Evolutionary conservation across 352 stramenopile species (phyloP).

Genomic region (Pythium periplocum): DNA sequence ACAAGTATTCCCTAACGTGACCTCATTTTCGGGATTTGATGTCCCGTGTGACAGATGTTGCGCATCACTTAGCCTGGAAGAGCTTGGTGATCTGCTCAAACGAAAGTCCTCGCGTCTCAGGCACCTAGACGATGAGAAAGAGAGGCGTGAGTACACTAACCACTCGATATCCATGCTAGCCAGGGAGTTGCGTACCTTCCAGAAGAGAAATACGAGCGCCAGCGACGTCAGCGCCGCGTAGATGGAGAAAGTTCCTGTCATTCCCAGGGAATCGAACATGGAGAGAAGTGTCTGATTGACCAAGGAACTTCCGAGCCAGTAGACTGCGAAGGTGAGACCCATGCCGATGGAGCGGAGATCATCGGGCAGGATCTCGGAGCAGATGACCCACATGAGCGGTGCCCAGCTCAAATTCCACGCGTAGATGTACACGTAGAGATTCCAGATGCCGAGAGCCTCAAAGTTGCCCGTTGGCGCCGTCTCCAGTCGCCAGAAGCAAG

Average conservation of each 20-base stretch:
- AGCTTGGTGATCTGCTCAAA: conserved; percentile 62
- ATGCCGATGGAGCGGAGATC: conserved; percentile 71
- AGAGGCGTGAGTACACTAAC: too few relatives aligned
- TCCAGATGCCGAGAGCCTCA: conserved; percentile 46
- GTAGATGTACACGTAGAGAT: conserved; percentile 69
- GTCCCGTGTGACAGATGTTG: conserved; percentile 11
- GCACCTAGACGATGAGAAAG: conserved; percentile 17
- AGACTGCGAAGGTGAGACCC: conserved; percentile 65
- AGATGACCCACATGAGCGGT: conserved; percentile 72
- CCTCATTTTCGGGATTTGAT: neutral
- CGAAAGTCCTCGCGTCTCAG: conserved; percentile 53
- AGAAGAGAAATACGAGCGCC: conserved; percentile 45
- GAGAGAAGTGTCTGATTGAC: conserved; percentile 68
- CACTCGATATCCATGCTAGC: too few relatives aligned
- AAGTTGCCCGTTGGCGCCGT: conserved; percentile 14
- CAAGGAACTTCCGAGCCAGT: conserved; percentile 62
- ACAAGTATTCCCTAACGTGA: neutral
- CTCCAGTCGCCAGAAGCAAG: conserved; percentile 42
- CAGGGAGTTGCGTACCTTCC: conserved; percentile 26
- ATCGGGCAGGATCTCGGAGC: conserved; percentile 56
- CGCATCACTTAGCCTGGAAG: conserved; percentile 19
- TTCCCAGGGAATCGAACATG: conserved; percentile 34
- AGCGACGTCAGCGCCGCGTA: conserved; percentile 40
- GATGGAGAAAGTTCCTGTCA: conserved; percentile 43
- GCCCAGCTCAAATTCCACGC: conserved; percentile 75